Evolutionary conservation across 306 rosid genomes (phyloP), one percentile per base, ranked within the genome.

Genomic region (Cucurbita maxima): DNA sequence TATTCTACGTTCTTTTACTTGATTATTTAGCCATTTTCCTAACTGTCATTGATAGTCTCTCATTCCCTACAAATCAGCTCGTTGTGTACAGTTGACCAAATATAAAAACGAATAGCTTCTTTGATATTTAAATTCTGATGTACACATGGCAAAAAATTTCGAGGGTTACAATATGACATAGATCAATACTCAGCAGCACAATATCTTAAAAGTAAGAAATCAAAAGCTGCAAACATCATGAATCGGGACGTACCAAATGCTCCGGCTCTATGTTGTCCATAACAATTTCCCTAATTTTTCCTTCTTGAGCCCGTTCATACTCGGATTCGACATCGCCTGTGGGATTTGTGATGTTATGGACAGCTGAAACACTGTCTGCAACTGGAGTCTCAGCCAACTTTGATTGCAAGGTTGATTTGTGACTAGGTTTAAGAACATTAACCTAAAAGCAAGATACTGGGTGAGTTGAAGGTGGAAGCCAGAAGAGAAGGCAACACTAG

Each of bases 351-450:
- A 77, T 88, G 82, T 90, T 82, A 44, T 62, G 87, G 69, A 84
- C 79, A 37, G 90, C 90, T 59, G 90, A 84, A 77, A 85, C 89
- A 83, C 91, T 87, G 80, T 81, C 96, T 2, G 88, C 90, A 66
- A 84, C 79, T 14, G 84, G 83, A 72, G 79, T 90, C 77, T 79
- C 90, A 30, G 66, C 79, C 81, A 84, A 80, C 82, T 88, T 88
- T 62, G 96, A 79, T 80, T 81, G 98, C 90, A 90, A 78, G 78
- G 89, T 87, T 50, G 91, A 90, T 84, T 87, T 92, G 85, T 88
- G 96, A 88, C 98, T 92, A 74, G 96, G 96, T 83, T 88, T 92
- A 59, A 92, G 96, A 83, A 90, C 88, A 57, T 85, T 83, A 76
- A 90, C 91, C 98, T 92, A 74, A 81, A 75, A 50, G 50, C 50